phyloP scores from a whole-genome alignment of 768 basidiomycete genomes.

The Leccinum ochraceum region DNA sequence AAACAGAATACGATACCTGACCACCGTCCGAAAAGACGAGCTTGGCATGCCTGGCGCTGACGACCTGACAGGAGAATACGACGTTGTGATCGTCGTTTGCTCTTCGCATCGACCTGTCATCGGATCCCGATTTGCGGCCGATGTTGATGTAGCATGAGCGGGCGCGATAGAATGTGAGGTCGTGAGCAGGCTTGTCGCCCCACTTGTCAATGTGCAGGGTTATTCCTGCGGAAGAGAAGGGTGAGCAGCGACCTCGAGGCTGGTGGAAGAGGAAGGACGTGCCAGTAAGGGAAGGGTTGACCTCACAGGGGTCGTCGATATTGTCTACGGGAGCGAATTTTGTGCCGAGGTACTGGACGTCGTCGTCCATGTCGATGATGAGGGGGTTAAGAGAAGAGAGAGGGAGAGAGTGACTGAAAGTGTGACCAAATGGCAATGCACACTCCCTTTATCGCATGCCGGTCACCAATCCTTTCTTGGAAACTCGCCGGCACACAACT shows the following conservation, averaged over 20 bases:
- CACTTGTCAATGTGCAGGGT: constrained; percentile 57
- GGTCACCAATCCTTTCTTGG: constrained; percentile 27
- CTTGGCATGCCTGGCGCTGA: constrained; percentile 78
- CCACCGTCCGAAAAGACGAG: constrained; percentile 72
- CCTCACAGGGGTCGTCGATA: constrained; percentile 29
- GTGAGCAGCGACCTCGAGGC: constrained; percentile 16
- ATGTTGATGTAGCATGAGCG: constrained; percentile 56
- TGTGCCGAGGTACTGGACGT: constrained; percentile 60
- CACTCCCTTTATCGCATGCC: constrained; percentile 30
- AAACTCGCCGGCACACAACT: constrained; percentile 19
- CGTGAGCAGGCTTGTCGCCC: constrained; percentile 44
- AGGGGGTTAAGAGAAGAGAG: constrained; percentile 11
- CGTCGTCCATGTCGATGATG: constrained; percentile 49
- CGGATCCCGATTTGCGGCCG: constrained; percentile 62
- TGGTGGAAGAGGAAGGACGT: constrained; percentile 24
- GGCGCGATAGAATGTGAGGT: constrained; percentile 53
- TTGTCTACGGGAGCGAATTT: constrained; percentile 32
- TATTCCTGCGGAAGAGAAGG: constrained; percentile 46
- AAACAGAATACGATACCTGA: constrained; percentile 45
- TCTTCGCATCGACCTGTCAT: constrained; percentile 39
- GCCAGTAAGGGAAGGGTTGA: constrained; percentile 44
- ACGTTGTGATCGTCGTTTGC: constrained; percentile 49
- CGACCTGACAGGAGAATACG: constrained; percentile 75
- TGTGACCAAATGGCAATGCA: constrained; percentile 36
- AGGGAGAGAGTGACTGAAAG: constrained; percentile 16